Evolutionary conservation across 306 rosid species (phyloP), one percentile per base, ranked within the genome.

Genomic region (Vachellia collinsii): DNA sequence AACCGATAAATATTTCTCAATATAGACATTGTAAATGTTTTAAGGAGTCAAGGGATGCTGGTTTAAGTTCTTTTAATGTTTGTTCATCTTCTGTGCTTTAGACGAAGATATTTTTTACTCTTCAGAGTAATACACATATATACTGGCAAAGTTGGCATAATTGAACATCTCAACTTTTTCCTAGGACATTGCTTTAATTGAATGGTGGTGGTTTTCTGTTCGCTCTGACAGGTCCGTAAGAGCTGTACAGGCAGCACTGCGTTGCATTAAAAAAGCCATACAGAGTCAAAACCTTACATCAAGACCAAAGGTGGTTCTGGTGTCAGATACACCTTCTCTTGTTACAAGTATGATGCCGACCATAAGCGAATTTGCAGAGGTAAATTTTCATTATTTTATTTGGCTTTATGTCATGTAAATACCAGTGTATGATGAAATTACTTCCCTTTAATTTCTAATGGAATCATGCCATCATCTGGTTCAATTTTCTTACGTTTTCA

Each of bases 241-340:
- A 89, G 97, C 95, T 51, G 59, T 88, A 47, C 91, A 88, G 87
- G 97, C 97, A 8, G 97, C 97, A 66, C 53, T 93, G 83, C 91
- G 47, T 74, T 95, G 99, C 84, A 58, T 89, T 3, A 88, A 73
- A 83, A 95, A 88, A 75, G 91, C 93, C 44, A 66, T 86, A 50
- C 41, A 61, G 78, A 82, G 75, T 81, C 88, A 70, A 38, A 81
- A 77, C 69, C 81, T 76, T 25, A 51, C 23, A 29, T 80, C 93
- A 3, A 93, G 87, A 70, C 93, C 99, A 70, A 88, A 81, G 86
- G 92, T 95, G 83, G 97, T 93, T 76, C 59, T 93, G 74, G 97
- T 92, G 75, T 95, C 99, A 4, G 99, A 95, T 81, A 90, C 94
- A 29, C 99, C 99, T 43, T 85, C 97, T 51, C 88, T 92, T 50